These are phyloP conservation scores for Fraxinus cuspidata DNA, from an alignment of 257 asterid species.

Conservation along the genomic window DNA sequence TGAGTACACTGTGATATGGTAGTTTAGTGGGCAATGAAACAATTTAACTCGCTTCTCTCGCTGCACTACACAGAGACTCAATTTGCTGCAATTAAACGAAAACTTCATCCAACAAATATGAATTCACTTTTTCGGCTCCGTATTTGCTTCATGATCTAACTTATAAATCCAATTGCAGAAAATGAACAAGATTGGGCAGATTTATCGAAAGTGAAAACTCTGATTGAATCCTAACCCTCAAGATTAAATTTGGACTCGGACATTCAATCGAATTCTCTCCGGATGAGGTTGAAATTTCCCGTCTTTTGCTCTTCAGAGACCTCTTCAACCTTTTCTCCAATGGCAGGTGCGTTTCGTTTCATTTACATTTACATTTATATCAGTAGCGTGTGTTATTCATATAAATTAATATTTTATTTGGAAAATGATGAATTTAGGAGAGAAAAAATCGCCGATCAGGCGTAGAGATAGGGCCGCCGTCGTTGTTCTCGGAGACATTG, in stretches of 20 bases:
- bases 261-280: not conserved
- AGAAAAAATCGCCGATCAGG: slow-evolving; percentile 33
- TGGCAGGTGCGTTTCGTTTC: not conserved
- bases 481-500: slow-evolving; percentile 95
- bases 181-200: too few relatives aligned
- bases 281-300: not conserved
- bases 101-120: too few relatives aligned
- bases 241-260: not conserved
- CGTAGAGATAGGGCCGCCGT: slow-evolving; percentile 83
- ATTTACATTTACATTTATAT: not conserved
- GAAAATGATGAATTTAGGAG: slow-evolving; percentile 15
- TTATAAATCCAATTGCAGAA: too few relatives aligned
- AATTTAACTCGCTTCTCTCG: too few relatives aligned
- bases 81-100: too few relatives aligned
- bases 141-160: too few relatives aligned
- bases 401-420: not conserved
- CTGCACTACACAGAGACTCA: too few relatives aligned
- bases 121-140: too few relatives aligned
- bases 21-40: too few relatives aligned
- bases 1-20: too few relatives aligned
- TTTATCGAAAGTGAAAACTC: not conserved
- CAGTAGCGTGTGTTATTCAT: not conserved
- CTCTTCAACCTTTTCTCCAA: not conserved
- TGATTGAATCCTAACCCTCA: not conserved
- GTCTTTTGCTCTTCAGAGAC: not conserved